Conservation (phyloP, 768 basidiomycete genomes). For the Mycena maculata region DNA sequence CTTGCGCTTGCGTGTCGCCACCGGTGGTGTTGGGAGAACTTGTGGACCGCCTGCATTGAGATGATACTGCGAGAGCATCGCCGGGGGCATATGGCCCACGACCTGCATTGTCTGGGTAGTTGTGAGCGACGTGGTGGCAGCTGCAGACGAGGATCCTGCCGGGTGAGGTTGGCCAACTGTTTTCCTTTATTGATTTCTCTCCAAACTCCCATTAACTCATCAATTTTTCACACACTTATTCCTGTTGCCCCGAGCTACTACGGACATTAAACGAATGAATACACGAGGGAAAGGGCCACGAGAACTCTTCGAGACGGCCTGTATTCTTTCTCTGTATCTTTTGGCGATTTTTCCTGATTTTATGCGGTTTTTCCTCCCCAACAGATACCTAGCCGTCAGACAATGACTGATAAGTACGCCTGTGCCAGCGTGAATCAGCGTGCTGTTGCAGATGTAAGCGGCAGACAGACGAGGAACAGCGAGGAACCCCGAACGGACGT, state of each 20-base stretch:
- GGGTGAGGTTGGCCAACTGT: neutral
- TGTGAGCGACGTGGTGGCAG: conserved; percentile 66
- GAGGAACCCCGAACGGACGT: conserved; percentile 22
- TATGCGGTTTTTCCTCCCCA: neutral
- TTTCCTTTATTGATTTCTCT: neutral
- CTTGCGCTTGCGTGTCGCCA: conserved; percentile 84
- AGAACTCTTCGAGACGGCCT: too few relatives aligned
- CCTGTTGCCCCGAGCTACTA: neutral
- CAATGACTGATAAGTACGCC: conserved; percentile 25
- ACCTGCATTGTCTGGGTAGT: conserved; percentile 73
- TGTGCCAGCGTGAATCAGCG: conserved; percentile 23
- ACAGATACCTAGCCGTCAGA: neutral
- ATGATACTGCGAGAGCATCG: conserved; percentile 74
- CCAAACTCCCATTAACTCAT: neutral
- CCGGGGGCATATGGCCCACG: conserved; percentile 70
- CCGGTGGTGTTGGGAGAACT: conserved; percentile 77
- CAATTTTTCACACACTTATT: conserved; percentile 8
- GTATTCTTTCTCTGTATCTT: neutral
- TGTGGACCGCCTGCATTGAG: conserved; percentile 66
- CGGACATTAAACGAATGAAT: too few relatives aligned
- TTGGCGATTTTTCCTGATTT: neutral
- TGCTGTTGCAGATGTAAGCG: conserved; percentile 16
- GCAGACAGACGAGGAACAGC: neutral
- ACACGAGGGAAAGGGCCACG: too few relatives aligned
- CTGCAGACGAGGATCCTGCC: conserved; percentile 17